A percentile compares a stretch with the other conserved stretches of the same genome.
These are phyloP conservation scores for Fusarium sacchari DNA, from an alignment of 2,329 filamentous ascomycete genomes.

Conservation along the genomic window DNA sequence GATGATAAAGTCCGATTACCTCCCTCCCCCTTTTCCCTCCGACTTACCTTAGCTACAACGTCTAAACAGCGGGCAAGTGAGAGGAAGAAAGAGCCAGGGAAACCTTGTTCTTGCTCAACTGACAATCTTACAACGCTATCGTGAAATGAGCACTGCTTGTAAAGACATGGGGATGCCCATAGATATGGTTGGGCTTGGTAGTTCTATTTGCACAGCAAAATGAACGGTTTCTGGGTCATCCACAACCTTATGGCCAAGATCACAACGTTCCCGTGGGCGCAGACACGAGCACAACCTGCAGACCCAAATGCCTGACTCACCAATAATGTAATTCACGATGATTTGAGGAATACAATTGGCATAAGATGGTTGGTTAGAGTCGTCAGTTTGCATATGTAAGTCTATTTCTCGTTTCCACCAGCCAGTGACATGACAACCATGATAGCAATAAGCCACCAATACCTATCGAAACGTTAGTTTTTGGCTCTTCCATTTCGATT, in stretches of 20 bases:
- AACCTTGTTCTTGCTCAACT: background rate
- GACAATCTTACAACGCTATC: background rate
- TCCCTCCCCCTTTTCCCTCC: background rate
- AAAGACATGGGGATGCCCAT: background rate
- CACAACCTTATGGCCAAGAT: background rate
- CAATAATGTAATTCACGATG: background rate
- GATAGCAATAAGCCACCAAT: slow-evolving; percentile 72
- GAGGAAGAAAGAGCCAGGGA: background rate
- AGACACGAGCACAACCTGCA: background rate
- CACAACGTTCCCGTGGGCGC: background rate
- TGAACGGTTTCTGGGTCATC: background rate
- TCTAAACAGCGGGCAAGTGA: background rate
- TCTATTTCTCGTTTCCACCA: slow-evolving; percentile 65
- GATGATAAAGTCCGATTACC: background rate
- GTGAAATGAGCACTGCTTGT: too few species aligned
- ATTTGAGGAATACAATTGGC: background rate
- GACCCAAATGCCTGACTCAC: background rate
- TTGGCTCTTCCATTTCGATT: background rate
- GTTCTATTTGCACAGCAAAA: background rate
- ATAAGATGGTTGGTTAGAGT: background rate
- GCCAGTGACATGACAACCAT: slow-evolving; percentile 63
- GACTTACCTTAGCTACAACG: background rate
- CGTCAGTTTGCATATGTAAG: background rate
- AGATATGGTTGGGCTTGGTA: background rate
- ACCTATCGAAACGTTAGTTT: slow-evolving; percentile 59